phyloP scores from a whole-genome alignment of 768 basidiomycete species.

The Tricholoma flavovirens region DNA sequence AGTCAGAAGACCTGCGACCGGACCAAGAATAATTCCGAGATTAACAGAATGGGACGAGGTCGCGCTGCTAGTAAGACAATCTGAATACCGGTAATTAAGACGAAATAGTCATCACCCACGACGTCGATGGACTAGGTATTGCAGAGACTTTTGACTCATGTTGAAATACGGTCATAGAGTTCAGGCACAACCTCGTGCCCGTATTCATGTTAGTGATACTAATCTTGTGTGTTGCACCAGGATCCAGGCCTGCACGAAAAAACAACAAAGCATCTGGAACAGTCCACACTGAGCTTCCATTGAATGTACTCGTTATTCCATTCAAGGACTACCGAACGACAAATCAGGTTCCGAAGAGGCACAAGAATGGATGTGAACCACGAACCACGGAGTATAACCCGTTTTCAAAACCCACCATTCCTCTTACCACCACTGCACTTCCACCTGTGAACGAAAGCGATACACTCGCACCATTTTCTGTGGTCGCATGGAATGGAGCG shows the following conservation, averaged over 20 bases:
- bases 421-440: conserved; percentile 13
- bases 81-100: not conserved
- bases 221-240: conserved; percentile 9
- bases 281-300: conserved; percentile 12
- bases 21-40: conserved; percentile 11
- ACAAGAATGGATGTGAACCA: not conserved
- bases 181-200: conserved; percentile 10
- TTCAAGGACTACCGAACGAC: conserved; percentile 10
- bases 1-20: conserved; percentile 4
- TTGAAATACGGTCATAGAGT: conserved; percentile 15
- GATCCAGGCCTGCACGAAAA: conserved; percentile 15
- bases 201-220: conserved; percentile 11
- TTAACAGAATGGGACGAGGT: conserved; percentile 1
- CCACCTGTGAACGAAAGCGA: conserved; percentile 15
- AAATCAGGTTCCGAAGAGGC: not conserved
- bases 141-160: conserved; percentile 3
- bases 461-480: conserved; percentile 10
- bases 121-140: not conserved
- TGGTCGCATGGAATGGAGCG: conserved; percentile 11
- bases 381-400: conserved; percentile 16
- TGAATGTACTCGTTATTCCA: conserved; percentile 8
- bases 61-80: not conserved
- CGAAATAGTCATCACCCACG: conserved; percentile 1
- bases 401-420: conserved; percentile 8
- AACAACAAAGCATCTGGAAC: conserved; percentile 16